Evolutionary conservation across 768 basidiomycete species (phyloP).

Genomic region (Auriscalpium orientale): DNA sequence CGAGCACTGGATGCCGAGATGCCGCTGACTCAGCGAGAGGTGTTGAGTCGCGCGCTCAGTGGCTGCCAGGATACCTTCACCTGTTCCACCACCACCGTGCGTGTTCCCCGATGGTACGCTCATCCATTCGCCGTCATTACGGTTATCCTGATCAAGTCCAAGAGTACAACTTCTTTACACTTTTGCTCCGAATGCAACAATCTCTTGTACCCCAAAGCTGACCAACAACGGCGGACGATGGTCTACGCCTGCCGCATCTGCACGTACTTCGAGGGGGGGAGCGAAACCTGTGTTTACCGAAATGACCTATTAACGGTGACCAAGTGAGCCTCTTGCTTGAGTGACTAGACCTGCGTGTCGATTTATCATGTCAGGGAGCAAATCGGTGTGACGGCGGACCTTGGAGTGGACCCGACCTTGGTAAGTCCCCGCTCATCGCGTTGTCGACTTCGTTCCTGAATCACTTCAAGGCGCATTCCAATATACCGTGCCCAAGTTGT

Average conservation of each 20-base stretch:
- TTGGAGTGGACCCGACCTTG: slow-evolving; percentile 85
- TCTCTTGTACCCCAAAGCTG: slow-evolving; percentile 88
- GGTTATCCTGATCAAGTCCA: no score
- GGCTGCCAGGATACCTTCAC: no score
- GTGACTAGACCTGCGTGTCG: not conserved
- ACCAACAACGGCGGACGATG: slow-evolving; percentile 76
- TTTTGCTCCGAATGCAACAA: slow-evolving; percentile 97
- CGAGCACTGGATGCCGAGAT: no score
- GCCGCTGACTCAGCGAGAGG: no score
- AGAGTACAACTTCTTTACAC: slow-evolving; percentile 50
- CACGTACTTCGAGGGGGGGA: slow-evolving; percentile 65
- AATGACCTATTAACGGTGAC: slow-evolving; percentile 92
- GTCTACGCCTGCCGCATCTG: slow-evolving; percentile 92
- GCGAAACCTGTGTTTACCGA: slow-evolving; percentile 85
- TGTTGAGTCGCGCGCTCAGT: no score
- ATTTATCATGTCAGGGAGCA: slow-evolving; percentile 59
- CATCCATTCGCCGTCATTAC: no score
- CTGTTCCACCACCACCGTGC: no score
- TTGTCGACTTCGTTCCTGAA: slow-evolving; percentile 1
- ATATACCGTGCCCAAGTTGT: slow-evolving; percentile 78
- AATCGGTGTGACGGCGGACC: slow-evolving; percentile 82
- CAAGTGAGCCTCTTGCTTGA: slow-evolving; percentile 47
- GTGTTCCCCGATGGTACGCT: no score
- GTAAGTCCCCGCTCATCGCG: slow-evolving; percentile 30
- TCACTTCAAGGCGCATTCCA: slow-evolving; percentile 64